Evolutionary conservation across 495 filamentous ascomycete genomes (phyloP).

Genomic region (Aspergillus bridgeri): DNA sequence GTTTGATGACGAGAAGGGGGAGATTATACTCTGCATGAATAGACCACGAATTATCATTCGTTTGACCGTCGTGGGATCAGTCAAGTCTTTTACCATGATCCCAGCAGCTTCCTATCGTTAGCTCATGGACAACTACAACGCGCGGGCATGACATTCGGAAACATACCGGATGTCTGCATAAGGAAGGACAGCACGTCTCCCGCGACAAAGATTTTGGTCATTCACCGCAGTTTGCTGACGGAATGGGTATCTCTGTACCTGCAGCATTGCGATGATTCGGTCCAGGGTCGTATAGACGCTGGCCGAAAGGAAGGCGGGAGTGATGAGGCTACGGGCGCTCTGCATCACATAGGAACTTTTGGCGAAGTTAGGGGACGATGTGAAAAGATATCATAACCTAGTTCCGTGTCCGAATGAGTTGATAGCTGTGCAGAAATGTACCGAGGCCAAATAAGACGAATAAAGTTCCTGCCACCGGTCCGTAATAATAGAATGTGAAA

Average conservation of each 20-base stretch:
- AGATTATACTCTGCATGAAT: conserved; percentile 51
- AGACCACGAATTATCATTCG: conserved; percentile 47
- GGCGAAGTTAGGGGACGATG: conserved; percentile 29
- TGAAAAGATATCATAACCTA: conserved; percentile 57
- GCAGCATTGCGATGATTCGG: conserved; percentile 43
- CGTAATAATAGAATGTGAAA: conserved; percentile 40
- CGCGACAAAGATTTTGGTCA: conserved; percentile 45
- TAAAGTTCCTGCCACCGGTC: conserved; percentile 50
- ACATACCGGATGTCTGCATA: conserved; percentile 34
- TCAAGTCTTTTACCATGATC: conserved; percentile 24
- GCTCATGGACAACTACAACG: not conserved
- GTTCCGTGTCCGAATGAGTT: conserved; percentile 39
- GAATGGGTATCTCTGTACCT: conserved; percentile 40
- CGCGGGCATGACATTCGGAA: not conserved
- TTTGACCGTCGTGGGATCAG: conserved; percentile 19
- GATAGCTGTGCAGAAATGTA: conserved; percentile 43
- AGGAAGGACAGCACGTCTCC: conserved; percentile 43
- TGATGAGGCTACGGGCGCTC: conserved; percentile 48
- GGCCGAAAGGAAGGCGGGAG: conserved; percentile 51
- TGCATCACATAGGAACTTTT: conserved; percentile 48
- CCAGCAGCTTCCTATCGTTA: conserved; percentile 25
- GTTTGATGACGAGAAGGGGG: conserved; percentile 47
- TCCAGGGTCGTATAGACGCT: conserved; percentile 57
- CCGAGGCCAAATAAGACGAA: conserved; percentile 42
- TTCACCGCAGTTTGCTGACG: conserved; percentile 36